Base-by-base conservation (phyloP, 2,329 filamentous ascomycete species). In the Sarocladiaceae sp. region DNA sequence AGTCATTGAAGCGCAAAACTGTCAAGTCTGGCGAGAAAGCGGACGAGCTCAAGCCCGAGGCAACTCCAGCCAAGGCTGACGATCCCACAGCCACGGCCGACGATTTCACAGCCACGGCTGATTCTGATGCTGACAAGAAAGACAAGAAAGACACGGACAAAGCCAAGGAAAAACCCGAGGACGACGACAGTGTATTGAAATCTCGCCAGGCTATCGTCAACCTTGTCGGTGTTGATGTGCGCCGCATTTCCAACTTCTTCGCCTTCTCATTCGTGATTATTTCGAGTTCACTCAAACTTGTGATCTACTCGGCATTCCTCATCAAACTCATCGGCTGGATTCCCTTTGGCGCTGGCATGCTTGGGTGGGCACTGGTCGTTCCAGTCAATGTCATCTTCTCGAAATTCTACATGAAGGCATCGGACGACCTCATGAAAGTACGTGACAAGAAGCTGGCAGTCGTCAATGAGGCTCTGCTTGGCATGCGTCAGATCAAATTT, bases 401-500 rank as follows among this genome's bases (percentile, higher is more conserved):
- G 31, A 87, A 79, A 62, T 73, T 73, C 18, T 89, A 90, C 60
- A 72, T 84, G 1, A 73, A 71, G 20, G 79, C 83, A 4, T 85
- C 90, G 60, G 84, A 87, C 52, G 71, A 75, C 48, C 66, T 93
- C 48, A 92, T 92, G 87, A 88, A 87, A 62, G 75, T 84, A 25
- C 77, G 88, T 40, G 89, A 93, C 64, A 76, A 82, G 52, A 93
- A 92, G 67, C 77, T 91, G 68, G 84, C 79, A 0, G 79, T 91
- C 13, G 78, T 94, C 26, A 88, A 87, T 1, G 88, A 94, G 65
- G 87, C 86, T 0, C 70, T 94, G 1, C 80, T 88, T 59, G 88
- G 88, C 7, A 92, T 93, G 57, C 81, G 88, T 1, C 89, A 94
- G 66, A 90, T 94, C 70, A 94, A 94, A 62, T 91, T 93, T 59